These are phyloP conservation scores for Sherardia arvensis DNA, from an alignment of 257 asterid species.

Conservation along the genomic window DNA sequence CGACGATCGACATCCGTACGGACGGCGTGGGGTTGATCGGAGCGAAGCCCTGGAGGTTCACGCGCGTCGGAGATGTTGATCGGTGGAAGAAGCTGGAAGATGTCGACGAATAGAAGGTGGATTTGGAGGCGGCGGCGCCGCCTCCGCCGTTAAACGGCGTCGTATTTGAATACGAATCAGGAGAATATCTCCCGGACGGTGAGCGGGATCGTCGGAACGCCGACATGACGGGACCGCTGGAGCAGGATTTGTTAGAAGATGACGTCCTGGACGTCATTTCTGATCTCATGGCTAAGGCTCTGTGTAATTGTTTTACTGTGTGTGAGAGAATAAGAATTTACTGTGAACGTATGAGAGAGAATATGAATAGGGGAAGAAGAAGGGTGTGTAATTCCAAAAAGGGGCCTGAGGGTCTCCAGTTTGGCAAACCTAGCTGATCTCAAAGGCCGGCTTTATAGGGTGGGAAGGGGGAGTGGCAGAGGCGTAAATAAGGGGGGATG, in stretches of 20 bases:
- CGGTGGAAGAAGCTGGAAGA: constrained; percentile 44
- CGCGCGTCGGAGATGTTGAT: constrained; percentile 79
- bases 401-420: constrained; percentile 66
- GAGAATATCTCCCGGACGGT: constrained; percentile 33
- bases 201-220: constrained; percentile 33
- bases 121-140: constrained; percentile 30
- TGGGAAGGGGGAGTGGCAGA: constrained; percentile 16
- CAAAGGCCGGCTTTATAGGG: constrained; percentile 49
- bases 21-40: constrained; percentile 49
- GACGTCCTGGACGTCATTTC: constrained; percentile 20
- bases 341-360: neutral
- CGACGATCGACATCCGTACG: constrained; percentile 66
- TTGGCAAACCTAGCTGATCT: constrained; percentile 72
- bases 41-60: constrained; percentile 53
- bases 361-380: neutral
- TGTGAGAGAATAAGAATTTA: neutral
- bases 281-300: neutral
- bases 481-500: constrained; percentile 14
- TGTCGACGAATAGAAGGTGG: constrained; percentile 34
- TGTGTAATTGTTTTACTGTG: neutral
- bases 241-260: constrained; percentile 39
- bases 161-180: constrained; percentile 22
- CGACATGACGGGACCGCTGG: constrained; percentile 38
- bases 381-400: constrained; percentile 11
- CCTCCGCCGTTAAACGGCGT: constrained; percentile 18